Base-by-base conservation (phyloP, 352 stramenopile species). In the Globisporangium cederbergense region DNA sequence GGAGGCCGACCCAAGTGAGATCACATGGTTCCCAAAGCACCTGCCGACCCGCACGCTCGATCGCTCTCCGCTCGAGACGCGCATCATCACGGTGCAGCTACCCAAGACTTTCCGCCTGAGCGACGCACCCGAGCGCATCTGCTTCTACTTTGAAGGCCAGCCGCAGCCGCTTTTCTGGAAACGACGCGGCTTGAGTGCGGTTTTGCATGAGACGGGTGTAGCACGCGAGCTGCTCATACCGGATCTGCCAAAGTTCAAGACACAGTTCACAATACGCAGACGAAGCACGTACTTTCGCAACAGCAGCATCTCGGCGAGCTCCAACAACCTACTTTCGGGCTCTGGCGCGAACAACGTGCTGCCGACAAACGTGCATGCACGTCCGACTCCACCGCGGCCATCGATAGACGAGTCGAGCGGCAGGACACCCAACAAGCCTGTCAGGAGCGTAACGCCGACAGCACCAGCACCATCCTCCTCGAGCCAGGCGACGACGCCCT, bases 11-110 rank as follows among this genome's bases (percentile, higher is more conserved):
- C 63, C 73, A 9, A 60, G 32, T 5, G 78, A 88, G 11, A 55
- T 88, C 36, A 81, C 78, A 51, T 90, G 80, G 83, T 77, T 64
- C 3, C 83, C 83, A 3, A 71, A 73, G 14, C 78, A 91, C 45
- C 55, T 91, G 10, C 80, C 83, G 1, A 79, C 77, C 1, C 72
- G 75, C 16, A 76, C 66, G 28, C 70, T 83, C 6, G 65, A 83
- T 34, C 78, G 80, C 9, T 34, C 72, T 49, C 71, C 78, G 38
- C 62, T 69, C 0, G 77, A 87, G 43, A 84, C 74, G 3, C 67
- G 80, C 9, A 22, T 79, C 2, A 54, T 91, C 1, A 86, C 72
- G 0, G 60, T 89, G 9, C 71, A 76, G 32, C 61, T 91, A 1
- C 82, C 79, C 10, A 87, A 84, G 51, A 61, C 54, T 0, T 79